These are phyloP conservation scores for Botryosphaeria agaves DNA, from an alignment of 2,329 filamentous ascomycete species.

Conservation along the genomic window DNA sequence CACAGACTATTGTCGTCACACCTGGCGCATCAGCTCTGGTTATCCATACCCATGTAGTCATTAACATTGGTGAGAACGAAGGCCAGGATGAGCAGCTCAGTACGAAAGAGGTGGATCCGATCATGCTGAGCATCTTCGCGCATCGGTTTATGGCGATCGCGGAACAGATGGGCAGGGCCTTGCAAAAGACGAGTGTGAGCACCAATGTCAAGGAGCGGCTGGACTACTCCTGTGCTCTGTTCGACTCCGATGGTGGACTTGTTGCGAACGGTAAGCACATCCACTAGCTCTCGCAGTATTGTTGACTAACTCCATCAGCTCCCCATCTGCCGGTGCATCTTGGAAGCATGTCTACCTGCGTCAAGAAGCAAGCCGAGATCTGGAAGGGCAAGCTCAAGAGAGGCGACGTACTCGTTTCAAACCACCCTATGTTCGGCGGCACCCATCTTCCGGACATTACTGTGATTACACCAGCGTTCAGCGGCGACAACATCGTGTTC, in stretches of 20 bases:
- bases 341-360: constrained; percentile 73
- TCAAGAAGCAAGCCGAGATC: constrained; percentile 60
- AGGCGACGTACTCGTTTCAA: constrained; percentile 69
- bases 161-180: constrained; percentile 64
- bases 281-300: not conserved
- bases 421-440: constrained; percentile 70
- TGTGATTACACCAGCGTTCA: constrained; percentile 63
- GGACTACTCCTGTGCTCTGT: constrained; percentile 70
- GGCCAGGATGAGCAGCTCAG: constrained; percentile 28
- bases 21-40: constrained; percentile 61
- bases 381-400: constrained; percentile 64
- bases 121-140: constrained; percentile 62
- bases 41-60: constrained; percentile 74
- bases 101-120: constrained; percentile 49
- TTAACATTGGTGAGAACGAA: constrained; percentile 53
- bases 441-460: constrained; percentile 76
- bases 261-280: constrained; percentile 45
- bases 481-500: constrained; percentile 58
- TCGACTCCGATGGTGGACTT: constrained; percentile 56
- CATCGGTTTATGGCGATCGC: constrained; percentile 77
- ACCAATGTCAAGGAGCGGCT: constrained; percentile 70
- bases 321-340: constrained; percentile 70
- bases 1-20: constrained; percentile 82
- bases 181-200: constrained; percentile 66
- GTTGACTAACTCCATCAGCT: constrained; percentile 19